Conservation (phyloP, 164 flowering plant species). For the Brasenia schreberi region DNA sequence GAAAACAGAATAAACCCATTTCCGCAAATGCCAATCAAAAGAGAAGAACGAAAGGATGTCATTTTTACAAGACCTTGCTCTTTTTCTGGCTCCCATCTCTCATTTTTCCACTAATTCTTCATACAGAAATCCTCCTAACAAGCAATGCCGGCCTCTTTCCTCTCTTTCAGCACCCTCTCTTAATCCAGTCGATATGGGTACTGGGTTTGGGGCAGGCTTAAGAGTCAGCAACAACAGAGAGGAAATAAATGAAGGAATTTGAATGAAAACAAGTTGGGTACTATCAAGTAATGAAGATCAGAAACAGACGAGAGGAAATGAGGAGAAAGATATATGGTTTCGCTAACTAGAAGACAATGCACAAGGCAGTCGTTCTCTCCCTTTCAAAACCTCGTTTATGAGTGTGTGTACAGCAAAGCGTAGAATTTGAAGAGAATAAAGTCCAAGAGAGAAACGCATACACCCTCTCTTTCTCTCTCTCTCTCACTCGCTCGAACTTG, state of each 20-base stretch:
- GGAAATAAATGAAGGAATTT: background rate
- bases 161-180: constrained; percentile 2
- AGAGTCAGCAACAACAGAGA: background rate
- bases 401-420: constrained; percentile 36
- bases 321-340: background rate
- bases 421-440: constrained; percentile 82
- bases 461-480: background rate
- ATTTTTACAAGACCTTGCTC: constrained; percentile 36
- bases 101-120: constrained; percentile 63
- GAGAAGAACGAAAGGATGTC: background rate
- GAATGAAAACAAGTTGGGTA: constrained; percentile 14
- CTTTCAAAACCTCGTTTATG: constrained; percentile 34
- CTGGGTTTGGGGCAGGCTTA: constrained; percentile 1
- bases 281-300: background rate
- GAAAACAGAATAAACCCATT: background rate
- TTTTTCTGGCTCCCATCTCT: constrained; percentile 76
- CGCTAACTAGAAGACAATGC: constrained; percentile 5
- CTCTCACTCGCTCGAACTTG: constrained; percentile 5
- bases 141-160: constrained; percentile 3
- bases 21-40: background rate
- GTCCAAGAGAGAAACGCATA: constrained; percentile 15
- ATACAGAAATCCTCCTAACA: constrained; percentile 26
- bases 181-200: constrained; percentile 1
- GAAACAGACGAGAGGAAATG: background rate
- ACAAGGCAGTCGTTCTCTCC: constrained; percentile 1